Evolutionary conservation across 352 stramenopile genomes (phyloP), one percentile per base, ranked within the genome.

Genomic region (Globisporangium iwayamae): DNA sequence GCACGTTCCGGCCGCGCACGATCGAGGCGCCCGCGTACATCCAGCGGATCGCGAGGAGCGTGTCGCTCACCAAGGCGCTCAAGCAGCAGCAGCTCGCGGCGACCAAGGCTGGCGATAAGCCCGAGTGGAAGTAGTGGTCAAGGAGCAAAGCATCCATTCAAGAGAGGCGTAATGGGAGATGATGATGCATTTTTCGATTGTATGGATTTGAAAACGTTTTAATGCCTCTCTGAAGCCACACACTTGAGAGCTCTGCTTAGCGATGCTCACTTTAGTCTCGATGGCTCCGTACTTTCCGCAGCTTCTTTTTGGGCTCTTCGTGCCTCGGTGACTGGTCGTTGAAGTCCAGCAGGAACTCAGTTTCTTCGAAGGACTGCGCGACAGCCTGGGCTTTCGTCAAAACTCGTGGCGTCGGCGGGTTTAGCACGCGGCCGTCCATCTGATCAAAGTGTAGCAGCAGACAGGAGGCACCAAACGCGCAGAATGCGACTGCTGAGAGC

Each of bases 21-120:
- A 96, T 93, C 53, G 78, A 94, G 51, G 85, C 84, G 1, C 87
- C 87, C 13, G 78, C 75, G n/a, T 95, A 93, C 59, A 83, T 94
- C 28, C 78, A 93, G 50, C 83, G 83, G 38, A 95, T 94, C n/a
- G 86, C 86, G 6, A 72, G 83, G 22, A 93, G 81, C 46, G 79
- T 93, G 25, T 81, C 79, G 25, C 63, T 93, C 10, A 87, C 80
- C 2, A 94, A 92, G 47, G 76, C 79, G 9, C 62, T 91, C 14
- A 75, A 83, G 53, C 72, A 85, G 9, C 80, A 91, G 47, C 74
- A 87, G 18, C 75, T 87, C 66, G 67, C 73, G 30, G 51, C 41
- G 20, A 54, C 65, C 13, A 79, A 74, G 60, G 69, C 70, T 0
- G 68, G 67, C 51, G 78, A 89, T 30, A 88, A 88, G 36, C 78